phyloP scores from a whole-genome alignment of 2,329 filamentous ascomycete genomes.

The Fusarium hainanense region DNA sequence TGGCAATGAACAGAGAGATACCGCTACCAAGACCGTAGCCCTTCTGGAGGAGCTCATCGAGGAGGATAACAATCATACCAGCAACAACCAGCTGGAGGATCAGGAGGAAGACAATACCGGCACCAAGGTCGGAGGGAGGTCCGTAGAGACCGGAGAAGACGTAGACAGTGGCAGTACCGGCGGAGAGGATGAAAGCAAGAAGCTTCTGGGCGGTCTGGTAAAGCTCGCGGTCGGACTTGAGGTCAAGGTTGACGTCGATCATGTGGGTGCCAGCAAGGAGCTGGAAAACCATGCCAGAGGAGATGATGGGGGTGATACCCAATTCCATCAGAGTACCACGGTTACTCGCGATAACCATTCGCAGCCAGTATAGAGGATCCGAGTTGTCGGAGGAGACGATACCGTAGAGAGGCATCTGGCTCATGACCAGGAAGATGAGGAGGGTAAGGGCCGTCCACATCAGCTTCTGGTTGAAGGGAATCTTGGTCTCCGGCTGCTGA shows the following conservation, averaged over 20 bases:
- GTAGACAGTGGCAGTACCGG: slow-evolving; percentile 97
- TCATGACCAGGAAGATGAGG: slow-evolving; percentile 99
- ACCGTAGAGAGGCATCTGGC: slow-evolving; percentile 98
- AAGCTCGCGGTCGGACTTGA: slow-evolving; percentile 99
- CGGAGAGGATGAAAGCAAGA: slow-evolving; percentile 96
- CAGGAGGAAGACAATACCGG: slow-evolving; percentile 97
- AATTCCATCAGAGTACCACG: slow-evolving; percentile 95
- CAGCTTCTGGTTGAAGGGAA: slow-evolving; percentile 98
- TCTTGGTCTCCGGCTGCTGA: slow-evolving; percentile 97
- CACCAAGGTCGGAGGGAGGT: slow-evolving; percentile 94
- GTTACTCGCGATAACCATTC: slow-evolving; percentile 99
- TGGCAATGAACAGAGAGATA: slow-evolving; percentile 99
- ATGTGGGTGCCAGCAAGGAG: slow-evolving; percentile 98
- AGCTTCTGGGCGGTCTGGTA: slow-evolving; percentile 99
- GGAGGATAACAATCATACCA: slow-evolving; percentile 97
- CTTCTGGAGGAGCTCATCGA: slow-evolving; percentile 99
- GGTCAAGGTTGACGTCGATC: slow-evolving; percentile 99
- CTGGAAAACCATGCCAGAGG: slow-evolving; percentile 99
- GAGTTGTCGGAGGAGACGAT: slow-evolving; percentile 99
- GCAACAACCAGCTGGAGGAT: slow-evolving; percentile 98
- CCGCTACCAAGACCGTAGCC: slow-evolving; percentile 98
- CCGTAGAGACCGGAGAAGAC: slow-evolving; percentile 98
- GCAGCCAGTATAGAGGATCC: slow-evolving; percentile 98
- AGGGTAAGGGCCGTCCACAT: slow-evolving; percentile 96
- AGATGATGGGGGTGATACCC: slow-evolving; percentile 98